These are phyloP conservation scores for Polytolypa hystricis DNA, from an alignment of 2,329 filamentous ascomycete genomes.

Conservation along the genomic window DNA sequence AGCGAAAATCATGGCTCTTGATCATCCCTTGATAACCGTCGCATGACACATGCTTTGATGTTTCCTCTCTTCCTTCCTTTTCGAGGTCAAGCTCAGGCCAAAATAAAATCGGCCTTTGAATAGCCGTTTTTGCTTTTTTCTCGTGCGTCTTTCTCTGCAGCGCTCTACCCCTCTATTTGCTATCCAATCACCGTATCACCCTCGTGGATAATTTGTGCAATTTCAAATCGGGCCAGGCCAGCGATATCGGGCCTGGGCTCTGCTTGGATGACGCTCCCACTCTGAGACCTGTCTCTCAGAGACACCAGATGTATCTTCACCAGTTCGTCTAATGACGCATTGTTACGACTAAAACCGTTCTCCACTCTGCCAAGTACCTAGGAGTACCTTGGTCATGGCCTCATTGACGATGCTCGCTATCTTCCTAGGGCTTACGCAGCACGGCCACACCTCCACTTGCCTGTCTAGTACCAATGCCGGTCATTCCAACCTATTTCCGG, in stretches of 20 bases:
- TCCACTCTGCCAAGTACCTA: too few species aligned
- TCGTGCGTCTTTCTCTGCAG: neutral
- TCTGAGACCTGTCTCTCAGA: too few species aligned
- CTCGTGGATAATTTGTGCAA: slow-evolving; percentile 1
- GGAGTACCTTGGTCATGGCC: too few species aligned
- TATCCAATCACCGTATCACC: slow-evolving; percentile 7
- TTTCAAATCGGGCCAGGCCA: slow-evolving; percentile 7
- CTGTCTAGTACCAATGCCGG: too few species aligned
- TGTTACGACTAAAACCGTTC: too few species aligned
- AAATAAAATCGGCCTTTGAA: slow-evolving; percentile 8
- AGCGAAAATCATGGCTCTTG: neutral
- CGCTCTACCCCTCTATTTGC: slow-evolving; percentile 5
- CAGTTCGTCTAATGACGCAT: too few species aligned
- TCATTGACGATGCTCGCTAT: too few species aligned
- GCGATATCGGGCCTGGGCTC: slow-evolving; percentile 4
- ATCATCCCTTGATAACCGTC: neutral
- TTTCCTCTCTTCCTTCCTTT: slow-evolving; percentile 3
- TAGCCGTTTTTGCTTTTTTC: slow-evolving; percentile 5
- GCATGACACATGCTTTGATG: neutral
- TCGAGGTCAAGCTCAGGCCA: slow-evolving; percentile 6
- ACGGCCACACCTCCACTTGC: too few species aligned
- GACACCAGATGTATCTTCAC: too few species aligned
- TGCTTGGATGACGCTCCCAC: too few species aligned
- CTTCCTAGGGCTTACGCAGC: too few species aligned
- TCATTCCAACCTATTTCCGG: too few species aligned